These are phyloP conservation scores for Aspergillus clavatus DNA, from an alignment of 2,329 filamentous ascomycete genomes.

Conservation along the genomic window DNA sequence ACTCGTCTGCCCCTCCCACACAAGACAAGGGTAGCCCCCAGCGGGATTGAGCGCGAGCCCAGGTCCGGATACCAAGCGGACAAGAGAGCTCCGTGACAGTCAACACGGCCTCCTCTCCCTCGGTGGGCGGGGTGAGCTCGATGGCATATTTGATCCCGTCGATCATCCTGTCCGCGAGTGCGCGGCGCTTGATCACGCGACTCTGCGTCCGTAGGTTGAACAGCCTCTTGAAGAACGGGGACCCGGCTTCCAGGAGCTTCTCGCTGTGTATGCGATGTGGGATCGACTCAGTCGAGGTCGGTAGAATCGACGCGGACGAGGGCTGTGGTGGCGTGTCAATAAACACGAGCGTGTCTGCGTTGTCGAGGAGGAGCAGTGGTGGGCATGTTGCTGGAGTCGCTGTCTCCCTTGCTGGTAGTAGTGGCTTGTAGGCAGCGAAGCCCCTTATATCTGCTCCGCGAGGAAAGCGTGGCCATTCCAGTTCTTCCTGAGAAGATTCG, in stretches of 20 bases:
- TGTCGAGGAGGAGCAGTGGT: conserved; percentile 8
- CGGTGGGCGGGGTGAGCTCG: conserved; percentile 58
- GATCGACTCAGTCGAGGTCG: conserved; percentile 15
- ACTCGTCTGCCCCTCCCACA: conserved; percentile 49
- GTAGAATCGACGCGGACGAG: conserved; percentile 9
- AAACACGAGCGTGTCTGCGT: conserved; percentile 37
- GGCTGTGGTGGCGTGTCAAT: conserved; percentile 30
- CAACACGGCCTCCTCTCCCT: conserved; percentile 60
- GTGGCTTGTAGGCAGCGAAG: background rate
- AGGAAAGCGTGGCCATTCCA: background rate
- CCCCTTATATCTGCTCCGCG: background rate
- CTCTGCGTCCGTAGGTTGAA: conserved; percentile 26
- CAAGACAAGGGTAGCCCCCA: conserved; percentile 38
- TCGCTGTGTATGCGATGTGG: conserved; percentile 33
- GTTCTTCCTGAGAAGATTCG: background rate
- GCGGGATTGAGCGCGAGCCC: conserved; percentile 44
- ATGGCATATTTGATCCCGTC: conserved; percentile 54
- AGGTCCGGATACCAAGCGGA: conserved; percentile 51
- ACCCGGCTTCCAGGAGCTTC: conserved; percentile 27
- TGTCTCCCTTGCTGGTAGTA: background rate
- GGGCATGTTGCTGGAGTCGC: background rate
- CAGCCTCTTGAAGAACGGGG: conserved; percentile 26
- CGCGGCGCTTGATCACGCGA: conserved; percentile 28
- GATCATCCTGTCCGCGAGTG: conserved; percentile 22
- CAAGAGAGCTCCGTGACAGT: conserved; percentile 57